Percentiles rank a stretch among this genome's conserved stretches.
Conservation (phyloP, 306 rosid genomes). For the Gynostemma pentaphyllum region DNA sequence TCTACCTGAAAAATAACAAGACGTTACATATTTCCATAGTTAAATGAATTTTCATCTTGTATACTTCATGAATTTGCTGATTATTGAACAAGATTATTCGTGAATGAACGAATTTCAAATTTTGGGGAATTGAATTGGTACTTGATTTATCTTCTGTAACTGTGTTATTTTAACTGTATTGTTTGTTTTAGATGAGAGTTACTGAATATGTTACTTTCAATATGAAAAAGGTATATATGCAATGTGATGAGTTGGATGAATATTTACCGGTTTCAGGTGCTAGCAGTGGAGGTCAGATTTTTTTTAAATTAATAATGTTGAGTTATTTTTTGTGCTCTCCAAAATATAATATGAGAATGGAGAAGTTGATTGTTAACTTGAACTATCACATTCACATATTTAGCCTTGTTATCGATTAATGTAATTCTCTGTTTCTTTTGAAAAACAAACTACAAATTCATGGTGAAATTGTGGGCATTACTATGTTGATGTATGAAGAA, state of each 20-base stretch:
- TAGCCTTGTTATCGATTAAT: not conserved
- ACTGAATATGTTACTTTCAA: not conserved
- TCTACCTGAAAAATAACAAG: too few species aligned
- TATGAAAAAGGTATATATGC: not conserved
- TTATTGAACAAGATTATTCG: not conserved
- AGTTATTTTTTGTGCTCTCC: too few species aligned
- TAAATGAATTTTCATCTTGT: too few species aligned
- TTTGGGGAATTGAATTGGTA: not conserved
- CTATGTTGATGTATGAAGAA: not conserved
- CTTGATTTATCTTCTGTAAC: not conserved
- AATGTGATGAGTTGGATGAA: conserved; percentile 1
- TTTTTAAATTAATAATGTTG: not conserved
- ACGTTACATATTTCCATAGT: too few species aligned
- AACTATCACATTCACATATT: not conserved
- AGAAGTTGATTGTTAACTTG: not conserved
- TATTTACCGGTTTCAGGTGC: conserved; percentile 1
- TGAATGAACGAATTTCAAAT: not conserved
- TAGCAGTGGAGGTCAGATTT: not conserved
- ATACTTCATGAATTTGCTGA: not conserved
- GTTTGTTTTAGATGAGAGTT: not conserved
- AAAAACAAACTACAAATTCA: not conserved
- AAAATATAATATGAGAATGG: too few species aligned
- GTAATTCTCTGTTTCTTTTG: not conserved
- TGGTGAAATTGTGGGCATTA: not conserved
- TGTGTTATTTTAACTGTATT: not conserved